Percentiles rank a stretch among this genome's conserved stretches.
Conservation (phyloP, 768 basidiomycete genomes). For the Pleurotus salmoneostramineus region DNA sequence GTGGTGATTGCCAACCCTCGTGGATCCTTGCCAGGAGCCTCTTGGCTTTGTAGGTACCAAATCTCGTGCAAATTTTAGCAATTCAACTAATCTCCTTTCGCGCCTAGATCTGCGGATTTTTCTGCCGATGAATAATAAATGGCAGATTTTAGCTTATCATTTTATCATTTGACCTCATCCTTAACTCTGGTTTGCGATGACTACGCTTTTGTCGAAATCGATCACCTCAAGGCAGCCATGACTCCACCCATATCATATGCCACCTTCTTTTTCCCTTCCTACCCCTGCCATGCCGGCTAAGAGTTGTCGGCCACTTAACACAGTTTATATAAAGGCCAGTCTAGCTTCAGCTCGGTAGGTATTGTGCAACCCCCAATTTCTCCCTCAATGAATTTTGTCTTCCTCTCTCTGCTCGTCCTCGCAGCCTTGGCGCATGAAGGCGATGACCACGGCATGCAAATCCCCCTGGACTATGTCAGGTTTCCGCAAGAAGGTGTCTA, state of each 20-base stretch:
- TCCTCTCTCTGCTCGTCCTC: constrained; percentile 12
- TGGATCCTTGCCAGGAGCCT: background rate
- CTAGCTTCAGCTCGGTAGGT: background rate
- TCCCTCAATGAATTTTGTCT: constrained; percentile 15
- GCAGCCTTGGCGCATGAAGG: constrained; percentile 29
- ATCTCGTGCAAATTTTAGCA: background rate
- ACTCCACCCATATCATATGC: constrained; percentile 27
- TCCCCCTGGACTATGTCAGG: constrained; percentile 64
- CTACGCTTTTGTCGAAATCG: constrained; percentile 19
- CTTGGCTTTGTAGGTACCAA: background rate
- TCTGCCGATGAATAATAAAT: constrained; percentile 1
- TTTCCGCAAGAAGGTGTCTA: constrained; percentile 62
- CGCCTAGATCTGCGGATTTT: background rate
- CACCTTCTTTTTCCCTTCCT: constrained; percentile 15
- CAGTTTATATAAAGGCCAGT: background rate
- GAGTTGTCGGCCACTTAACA: background rate
- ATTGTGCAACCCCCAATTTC: background rate
- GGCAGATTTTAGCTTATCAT: constrained; percentile 13
- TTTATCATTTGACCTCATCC: constrained; percentile 17
- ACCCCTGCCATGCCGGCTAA: constrained; percentile 14
- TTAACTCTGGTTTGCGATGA: constrained; percentile 12
- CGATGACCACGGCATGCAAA: constrained; percentile 46
- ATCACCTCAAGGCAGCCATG: constrained; percentile 47
- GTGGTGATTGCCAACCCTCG: background rate
- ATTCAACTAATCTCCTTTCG: constrained; percentile 1